Evolutionary conservation across 345 rosid species (phyloP), one percentile per base, ranked within the genome.

Genomic region (Draba incana): DNA sequence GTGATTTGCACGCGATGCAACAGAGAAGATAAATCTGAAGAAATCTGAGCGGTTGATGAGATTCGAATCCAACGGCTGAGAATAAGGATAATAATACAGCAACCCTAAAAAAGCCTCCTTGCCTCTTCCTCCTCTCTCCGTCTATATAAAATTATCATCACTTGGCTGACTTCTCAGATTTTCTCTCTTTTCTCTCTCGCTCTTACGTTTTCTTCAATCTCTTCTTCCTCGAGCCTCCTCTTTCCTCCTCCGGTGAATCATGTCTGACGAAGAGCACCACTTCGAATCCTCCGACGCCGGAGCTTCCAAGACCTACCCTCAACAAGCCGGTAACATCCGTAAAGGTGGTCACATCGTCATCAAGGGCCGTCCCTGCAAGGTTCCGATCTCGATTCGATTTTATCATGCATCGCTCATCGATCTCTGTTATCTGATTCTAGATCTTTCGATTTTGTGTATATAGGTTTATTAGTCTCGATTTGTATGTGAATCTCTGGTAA

Each of bases 201-300:
- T 8, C 39, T 8, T 35, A 35, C 10, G 39, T 35, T 35, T 35
- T 35, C 39, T 35, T 8, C 39, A 35, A 35, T 35, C 10, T 35
- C 39, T 1, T 35, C 39, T 35, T 9, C 8, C 37, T 31, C 8
- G 1, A 20, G 20, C 20, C 20, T 20, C 20, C 20, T 20, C 0
- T 35, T 38, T 35, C 14, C 41, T 53, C 14, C 27, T 27, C 6
- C 64, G 12, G 28, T 57, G 60, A 24, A 71, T 12, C 66, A 77
- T 77, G 80, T 77, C 80, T 5, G 80, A 77, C 80, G 80, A 77
- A 5, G 80, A 77, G 77, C 80, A 77, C 60, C 80, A 77, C 70
- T 77, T 77, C 59, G 80, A 77, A 70, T 71, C 80, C 12, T 66
- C 68, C 41, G 80, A 77, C 52, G 72, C 77, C 10, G 80, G 80